Evolutionary conservation across 139 green algal species (phyloP).

Genomic region (Chlorella ohadii): DNA sequence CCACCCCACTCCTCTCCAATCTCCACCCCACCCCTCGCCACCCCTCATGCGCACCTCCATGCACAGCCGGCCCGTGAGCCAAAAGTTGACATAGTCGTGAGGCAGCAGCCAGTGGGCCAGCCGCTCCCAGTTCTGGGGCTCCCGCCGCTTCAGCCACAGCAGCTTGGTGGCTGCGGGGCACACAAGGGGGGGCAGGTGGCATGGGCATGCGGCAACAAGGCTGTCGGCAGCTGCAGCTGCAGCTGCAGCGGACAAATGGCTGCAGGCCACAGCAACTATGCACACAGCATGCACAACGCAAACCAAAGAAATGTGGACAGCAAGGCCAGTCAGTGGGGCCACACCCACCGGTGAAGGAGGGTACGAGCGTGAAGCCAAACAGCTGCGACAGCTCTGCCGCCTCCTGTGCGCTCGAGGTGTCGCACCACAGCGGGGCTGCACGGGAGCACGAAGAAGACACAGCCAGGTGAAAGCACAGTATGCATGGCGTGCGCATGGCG

Average conservation of each 20-base stretch:
- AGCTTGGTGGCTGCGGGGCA: conserved; percentile 75
- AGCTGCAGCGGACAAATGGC: too few species aligned
- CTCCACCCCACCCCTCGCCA: conserved; percentile 30
- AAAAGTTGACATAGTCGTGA: conserved; percentile 90
- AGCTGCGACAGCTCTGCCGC: conserved; percentile 52
- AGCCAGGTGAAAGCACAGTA: too few species aligned
- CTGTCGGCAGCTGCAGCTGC: too few species aligned
- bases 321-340: too few species aligned
- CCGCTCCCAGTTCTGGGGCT: conserved; percentile 73
- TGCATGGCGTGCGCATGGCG: too few species aligned
- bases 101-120: conserved; percentile 78
- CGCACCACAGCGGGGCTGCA: conserved; percentile 88
- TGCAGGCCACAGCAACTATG: too few species aligned
- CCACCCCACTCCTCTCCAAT: background rate
- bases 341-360: conserved; percentile 74
- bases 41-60: conserved; percentile 60
- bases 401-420: conserved; percentile 79
- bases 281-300: too few species aligned
- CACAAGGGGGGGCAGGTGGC: background rate
- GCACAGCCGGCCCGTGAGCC: conserved; percentile 60
- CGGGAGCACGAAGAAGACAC: too few species aligned
- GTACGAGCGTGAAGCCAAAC: conserved; percentile 65
- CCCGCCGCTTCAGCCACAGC: conserved; percentile 85
- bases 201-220: too few species aligned
- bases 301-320: too few species aligned